These are phyloP conservation scores for Trichoderma arundinaceum DNA, from an alignment of 2,329 filamentous ascomycete species.

Conservation along the genomic window DNA sequence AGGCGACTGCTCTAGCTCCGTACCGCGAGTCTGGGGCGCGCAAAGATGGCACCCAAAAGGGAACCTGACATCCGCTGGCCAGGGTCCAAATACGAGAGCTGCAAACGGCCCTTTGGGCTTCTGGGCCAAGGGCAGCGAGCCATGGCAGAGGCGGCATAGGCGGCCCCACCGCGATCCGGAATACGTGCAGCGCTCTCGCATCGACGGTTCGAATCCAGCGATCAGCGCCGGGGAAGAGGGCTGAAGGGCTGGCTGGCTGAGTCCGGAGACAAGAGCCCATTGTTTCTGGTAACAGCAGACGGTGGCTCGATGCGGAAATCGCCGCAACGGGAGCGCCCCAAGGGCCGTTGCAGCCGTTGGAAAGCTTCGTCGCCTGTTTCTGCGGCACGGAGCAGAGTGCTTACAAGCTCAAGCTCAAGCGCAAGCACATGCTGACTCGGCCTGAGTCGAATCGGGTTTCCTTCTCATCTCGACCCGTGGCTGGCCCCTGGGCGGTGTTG, in stretches of 20 bases:
- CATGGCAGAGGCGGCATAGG: too few relatives aligned
- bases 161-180: too few relatives aligned
- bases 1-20: constrained; percentile 6
- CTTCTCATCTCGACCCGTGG: background rate
- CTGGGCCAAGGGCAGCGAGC: constrained; percentile 1
- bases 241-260: background rate
- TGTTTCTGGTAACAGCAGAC: background rate
- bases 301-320: constrained; percentile 3
- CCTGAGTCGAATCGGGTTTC: background rate
- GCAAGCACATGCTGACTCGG: background rate
- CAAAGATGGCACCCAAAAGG: background rate
- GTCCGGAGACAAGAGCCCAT: background rate
- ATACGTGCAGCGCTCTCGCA: too few relatives aligned
- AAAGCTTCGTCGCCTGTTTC: background rate
- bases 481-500: constrained; percentile 18
- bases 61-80: constrained; percentile 5
- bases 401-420: background rate
- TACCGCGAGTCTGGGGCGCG: background rate
- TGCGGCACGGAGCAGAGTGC: too few relatives aligned
- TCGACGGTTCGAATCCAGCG: background rate
- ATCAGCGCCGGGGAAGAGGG: background rate
- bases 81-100: constrained; percentile 28
- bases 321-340: constrained; percentile 21
- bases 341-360: constrained; percentile 6
- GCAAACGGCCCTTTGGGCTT: constrained; percentile 21